Conservation (phyloP, 2,329 filamentous ascomycete genomes). For the Colletotrichum sp. region DNA sequence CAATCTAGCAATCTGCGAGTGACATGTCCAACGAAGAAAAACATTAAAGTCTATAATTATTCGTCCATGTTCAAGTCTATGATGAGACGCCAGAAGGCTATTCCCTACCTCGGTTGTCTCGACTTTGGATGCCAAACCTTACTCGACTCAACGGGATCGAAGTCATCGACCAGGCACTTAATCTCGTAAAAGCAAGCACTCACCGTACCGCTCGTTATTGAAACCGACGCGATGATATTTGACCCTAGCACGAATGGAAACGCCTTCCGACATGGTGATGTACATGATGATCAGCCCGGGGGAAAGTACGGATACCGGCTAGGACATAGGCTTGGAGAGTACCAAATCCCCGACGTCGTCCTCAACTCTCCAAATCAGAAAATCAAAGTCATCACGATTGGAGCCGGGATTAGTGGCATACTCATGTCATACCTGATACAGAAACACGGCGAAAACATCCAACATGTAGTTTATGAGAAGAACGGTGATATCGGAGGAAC, state of each 20-base stretch:
- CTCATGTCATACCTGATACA: neutral
- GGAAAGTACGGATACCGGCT: neutral
- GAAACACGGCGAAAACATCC: neutral
- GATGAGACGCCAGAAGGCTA: neutral
- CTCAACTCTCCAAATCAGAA: neutral
- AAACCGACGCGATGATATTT: neutral
- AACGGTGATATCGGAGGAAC: neutral
- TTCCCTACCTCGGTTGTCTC: neutral
- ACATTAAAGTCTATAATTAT: neutral
- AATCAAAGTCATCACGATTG: neutral
- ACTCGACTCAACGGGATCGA: neutral
- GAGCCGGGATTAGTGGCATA: neutral
- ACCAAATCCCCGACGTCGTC: neutral
- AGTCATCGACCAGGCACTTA: neutral
- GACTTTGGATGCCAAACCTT: neutral
- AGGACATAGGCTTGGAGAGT: neutral
- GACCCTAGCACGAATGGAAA: neutral
- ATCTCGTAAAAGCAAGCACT: neutral
- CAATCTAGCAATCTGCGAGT: accelerated
- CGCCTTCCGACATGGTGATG: neutral
- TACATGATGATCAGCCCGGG: neutral
- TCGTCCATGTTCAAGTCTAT: neutral
- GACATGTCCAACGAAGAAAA: neutral
- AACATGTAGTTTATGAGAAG: neutral
- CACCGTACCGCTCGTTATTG: neutral